Percentiles rank a stretch among this genome's conserved stretches.
These are phyloP conservation scores for Lachnellula cervina DNA, from an alignment of 2,329 filamentous ascomycete species.

Conservation along the genomic window DNA sequence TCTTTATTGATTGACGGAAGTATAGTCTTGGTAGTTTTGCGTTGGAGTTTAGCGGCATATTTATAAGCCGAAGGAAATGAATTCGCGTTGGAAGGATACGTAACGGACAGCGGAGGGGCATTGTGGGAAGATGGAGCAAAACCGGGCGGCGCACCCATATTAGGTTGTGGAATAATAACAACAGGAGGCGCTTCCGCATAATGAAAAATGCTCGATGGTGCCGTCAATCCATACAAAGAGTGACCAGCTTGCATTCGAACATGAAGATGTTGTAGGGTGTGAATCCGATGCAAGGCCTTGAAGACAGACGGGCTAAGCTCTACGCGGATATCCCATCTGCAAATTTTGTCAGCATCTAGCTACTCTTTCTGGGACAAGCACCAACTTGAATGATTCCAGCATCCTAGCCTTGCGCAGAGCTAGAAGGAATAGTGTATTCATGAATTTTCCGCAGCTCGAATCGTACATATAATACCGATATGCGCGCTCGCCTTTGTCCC, in stretches of 20 bases:
- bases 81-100: slow-evolving; percentile 4
- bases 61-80: slow-evolving; percentile 4
- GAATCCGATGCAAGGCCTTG: slow-evolving; percentile 49
- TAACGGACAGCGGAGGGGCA: neutral
- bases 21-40: slow-evolving; percentile 6
- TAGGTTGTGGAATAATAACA: slow-evolving; percentile 3
- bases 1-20: neutral
- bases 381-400: slow-evolving; percentile 54
- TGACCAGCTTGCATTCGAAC: slow-evolving; percentile 54
- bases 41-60: slow-evolving; percentile 5
- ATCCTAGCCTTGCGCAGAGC: slow-evolving; percentile 50
- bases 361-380: neutral
- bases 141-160: neutral
- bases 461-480: slow-evolving; percentile 52
- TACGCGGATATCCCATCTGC: slow-evolving; percentile 59
- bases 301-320: slow-evolving; percentile 57
- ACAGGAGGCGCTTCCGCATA: slow-evolving; percentile 5
- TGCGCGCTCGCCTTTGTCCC: slow-evolving; percentile 47
- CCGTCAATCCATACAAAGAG: slow-evolving; percentile 49
- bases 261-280: slow-evolving; percentile 48
- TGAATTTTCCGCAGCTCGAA: slow-evolving; percentile 56
- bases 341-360: neutral
- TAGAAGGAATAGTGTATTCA: slow-evolving; percentile 56
- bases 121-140: slow-evolving; percentile 6
- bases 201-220: slow-evolving; percentile 33